phyloP scores from a whole-genome alignment of 73 alveolate genomes.

The Paramecium tetraurelia region DNA sequence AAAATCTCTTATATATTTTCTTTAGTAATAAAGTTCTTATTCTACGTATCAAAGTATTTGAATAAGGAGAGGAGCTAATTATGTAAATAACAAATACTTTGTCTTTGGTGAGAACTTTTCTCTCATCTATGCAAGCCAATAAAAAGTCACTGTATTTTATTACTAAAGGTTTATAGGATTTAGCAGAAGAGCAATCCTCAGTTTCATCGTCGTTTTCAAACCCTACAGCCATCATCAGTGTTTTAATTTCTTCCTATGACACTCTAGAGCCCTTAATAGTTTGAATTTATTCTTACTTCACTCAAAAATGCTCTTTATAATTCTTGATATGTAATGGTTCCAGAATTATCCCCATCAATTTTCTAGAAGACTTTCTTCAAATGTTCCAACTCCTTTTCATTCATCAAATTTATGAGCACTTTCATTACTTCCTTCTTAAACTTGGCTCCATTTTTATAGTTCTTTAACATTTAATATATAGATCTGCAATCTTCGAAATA shows the following conservation, averaged over 20 bases:
- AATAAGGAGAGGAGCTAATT: conserved; percentile 53
- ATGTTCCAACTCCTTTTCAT: conserved; percentile 2
- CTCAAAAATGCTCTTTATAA: not conserved
- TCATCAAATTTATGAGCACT: conserved; percentile 31
- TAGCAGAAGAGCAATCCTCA: not conserved
- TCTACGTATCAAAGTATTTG: conserved; percentile 47
- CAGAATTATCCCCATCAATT: conserved; percentile 49
- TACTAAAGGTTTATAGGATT: not conserved
- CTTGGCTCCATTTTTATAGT: conserved; percentile 6
- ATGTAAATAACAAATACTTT: conserved; percentile 45
- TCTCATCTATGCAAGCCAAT: conserved; percentile 5
- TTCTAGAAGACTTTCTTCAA: not conserved
- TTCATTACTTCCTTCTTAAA: conserved; percentile 40
- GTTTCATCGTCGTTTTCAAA: not conserved
- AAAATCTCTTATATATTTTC: conserved; percentile 41
- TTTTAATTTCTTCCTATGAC: not conserved
- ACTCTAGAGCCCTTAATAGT: not conserved
- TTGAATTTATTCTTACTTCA: not conserved
- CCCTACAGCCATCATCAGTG: not conserved
- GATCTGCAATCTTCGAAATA: conserved; percentile 19
- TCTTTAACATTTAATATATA: conserved; percentile 8
- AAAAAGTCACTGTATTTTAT: conserved; percentile 26
- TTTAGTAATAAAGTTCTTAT: conserved; percentile 13
- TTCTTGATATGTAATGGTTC: conserved; percentile 13
- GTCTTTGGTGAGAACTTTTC: not conserved